phyloP scores from a whole-genome alignment of 164 flowering plant species.

The Magnolia sinica region DNA sequence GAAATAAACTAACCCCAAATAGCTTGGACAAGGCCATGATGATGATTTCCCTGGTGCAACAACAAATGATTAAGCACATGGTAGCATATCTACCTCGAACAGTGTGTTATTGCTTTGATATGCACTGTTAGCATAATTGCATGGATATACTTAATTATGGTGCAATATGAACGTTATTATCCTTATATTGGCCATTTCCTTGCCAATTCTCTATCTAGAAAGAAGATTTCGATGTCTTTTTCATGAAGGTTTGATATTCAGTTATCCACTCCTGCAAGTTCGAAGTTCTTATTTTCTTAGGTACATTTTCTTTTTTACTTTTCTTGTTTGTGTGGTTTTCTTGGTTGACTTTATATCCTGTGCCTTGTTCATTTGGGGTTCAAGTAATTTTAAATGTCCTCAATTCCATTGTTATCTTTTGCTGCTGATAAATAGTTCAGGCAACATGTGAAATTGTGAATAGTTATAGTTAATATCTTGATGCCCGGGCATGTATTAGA shows the following conservation, averaged over 20 bases:
- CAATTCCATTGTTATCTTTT: not conserved
- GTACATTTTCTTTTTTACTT: not conserved
- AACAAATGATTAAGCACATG: too few species aligned
- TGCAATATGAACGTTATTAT: too few species aligned
- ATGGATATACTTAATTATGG: too few species aligned
- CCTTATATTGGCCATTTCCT: not conserved
- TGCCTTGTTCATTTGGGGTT: not conserved
- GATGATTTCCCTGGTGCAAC: too few species aligned
- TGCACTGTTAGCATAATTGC: too few species aligned
- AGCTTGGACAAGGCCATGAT: too few species aligned
- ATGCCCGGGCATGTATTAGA: slow-evolving; percentile 6
- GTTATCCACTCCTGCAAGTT: not conserved
- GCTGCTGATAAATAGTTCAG: not conserved
- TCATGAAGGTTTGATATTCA: not conserved
- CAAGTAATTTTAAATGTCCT: not conserved
- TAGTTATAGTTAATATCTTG: not conserved
- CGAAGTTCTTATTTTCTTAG: not conserved
- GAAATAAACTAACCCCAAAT: too few species aligned
- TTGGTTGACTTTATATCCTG: not conserved
- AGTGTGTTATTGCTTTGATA: too few species aligned
- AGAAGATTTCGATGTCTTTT: not conserved
- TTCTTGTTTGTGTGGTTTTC: not conserved
- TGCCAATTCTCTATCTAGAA: not conserved
- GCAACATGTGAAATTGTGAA: not conserved
- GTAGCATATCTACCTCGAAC: too few species aligned